Evolutionary conservation across 202 grass and related monocot genomes (phyloP).

Genomic region (Schoenoplectus tabernaemontani): DNA sequence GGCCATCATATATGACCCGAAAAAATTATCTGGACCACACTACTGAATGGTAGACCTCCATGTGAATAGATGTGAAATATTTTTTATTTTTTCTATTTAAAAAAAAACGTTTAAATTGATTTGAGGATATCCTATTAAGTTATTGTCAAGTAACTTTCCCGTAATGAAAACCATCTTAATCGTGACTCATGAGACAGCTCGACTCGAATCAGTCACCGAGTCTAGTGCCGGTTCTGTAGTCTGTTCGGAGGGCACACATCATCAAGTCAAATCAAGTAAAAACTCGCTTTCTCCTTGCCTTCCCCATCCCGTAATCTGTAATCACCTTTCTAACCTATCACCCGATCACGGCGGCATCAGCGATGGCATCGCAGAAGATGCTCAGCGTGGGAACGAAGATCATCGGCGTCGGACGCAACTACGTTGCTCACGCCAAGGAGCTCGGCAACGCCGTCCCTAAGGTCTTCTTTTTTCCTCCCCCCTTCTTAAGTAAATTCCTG

Average conservation of each 20-base stretch:
- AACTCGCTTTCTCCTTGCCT: background rate
- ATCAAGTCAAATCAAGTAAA: background rate
- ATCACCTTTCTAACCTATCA: background rate
- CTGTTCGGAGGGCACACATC: background rate
- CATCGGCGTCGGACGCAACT: slow-evolving; percentile 77
- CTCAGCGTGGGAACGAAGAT: slow-evolving; percentile 75
- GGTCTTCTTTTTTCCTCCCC: slow-evolving; percentile 25
- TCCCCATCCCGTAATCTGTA: background rate
- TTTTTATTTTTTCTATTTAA: too few relatives aligned
- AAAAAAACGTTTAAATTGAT: too few relatives aligned
- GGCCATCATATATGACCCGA: too few relatives aligned
- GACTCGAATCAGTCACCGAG: background rate
- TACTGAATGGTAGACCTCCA: too few relatives aligned
- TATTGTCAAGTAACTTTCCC: background rate
- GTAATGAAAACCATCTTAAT: background rate
- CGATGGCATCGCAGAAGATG: slow-evolving; percentile 49
- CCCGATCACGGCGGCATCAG: slow-evolving; percentile 20
- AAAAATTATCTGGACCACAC: too few relatives aligned
- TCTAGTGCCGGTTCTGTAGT: background rate
- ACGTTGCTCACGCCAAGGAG: slow-evolving; percentile 79
- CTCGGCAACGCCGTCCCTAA: slow-evolving; percentile 89
- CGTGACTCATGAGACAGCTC: background rate
- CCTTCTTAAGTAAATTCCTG: background rate
- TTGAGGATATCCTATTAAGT: background rate
- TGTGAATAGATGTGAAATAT: too few relatives aligned